Evolutionary conservation across 108 stramenopile genomes (phyloP).

Genomic region (Nitzschia sp.): DNA sequence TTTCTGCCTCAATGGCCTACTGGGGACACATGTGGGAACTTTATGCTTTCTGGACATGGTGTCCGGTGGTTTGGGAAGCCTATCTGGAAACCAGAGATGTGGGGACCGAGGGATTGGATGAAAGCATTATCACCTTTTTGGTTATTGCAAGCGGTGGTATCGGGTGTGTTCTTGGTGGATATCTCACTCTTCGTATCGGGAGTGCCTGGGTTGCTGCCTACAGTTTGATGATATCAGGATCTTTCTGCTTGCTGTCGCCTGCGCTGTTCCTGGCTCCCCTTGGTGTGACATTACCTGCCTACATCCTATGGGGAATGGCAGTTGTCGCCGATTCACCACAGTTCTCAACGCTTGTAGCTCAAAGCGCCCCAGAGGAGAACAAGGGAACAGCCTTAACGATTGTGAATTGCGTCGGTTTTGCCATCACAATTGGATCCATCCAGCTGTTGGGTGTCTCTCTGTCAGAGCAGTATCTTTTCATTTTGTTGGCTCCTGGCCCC

Average conservation of each 20-base stretch:
- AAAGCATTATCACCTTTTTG: conserved; percentile 16
- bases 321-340: conserved; percentile 48
- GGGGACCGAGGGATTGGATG: neutral
- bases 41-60: conserved; percentile 48
- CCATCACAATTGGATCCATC: conserved; percentile 37
- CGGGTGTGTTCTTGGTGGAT: conserved; percentile 27
- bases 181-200: conserved; percentile 2
- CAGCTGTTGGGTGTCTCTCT: conserved; percentile 34
- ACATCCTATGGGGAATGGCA: conserved; percentile 38
- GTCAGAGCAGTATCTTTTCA: conserved; percentile 25
- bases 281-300: conserved; percentile 20
- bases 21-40: conserved; percentile 55
- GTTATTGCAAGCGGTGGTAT: conserved; percentile 30
- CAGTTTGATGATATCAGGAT: conserved; percentile 15
- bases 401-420: conserved; percentile 36
- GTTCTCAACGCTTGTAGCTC: conserved; percentile 33
- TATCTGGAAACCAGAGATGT: conserved; percentile 14
- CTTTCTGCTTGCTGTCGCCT: conserved; percentile 21
- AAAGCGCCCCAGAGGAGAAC: conserved; percentile 15
- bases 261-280: conserved; percentile 1
- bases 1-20: conserved; percentile 38
- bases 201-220: conserved; percentile 19
- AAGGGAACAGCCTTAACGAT: conserved; percentile 46
- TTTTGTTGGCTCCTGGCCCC: conserved; percentile 30
- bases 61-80: conserved; percentile 21